These are phyloP conservation scores for Apiospora phragmitis DNA, from an alignment of 2,329 filamentous ascomycete genomes.

Conservation along the genomic window DNA sequence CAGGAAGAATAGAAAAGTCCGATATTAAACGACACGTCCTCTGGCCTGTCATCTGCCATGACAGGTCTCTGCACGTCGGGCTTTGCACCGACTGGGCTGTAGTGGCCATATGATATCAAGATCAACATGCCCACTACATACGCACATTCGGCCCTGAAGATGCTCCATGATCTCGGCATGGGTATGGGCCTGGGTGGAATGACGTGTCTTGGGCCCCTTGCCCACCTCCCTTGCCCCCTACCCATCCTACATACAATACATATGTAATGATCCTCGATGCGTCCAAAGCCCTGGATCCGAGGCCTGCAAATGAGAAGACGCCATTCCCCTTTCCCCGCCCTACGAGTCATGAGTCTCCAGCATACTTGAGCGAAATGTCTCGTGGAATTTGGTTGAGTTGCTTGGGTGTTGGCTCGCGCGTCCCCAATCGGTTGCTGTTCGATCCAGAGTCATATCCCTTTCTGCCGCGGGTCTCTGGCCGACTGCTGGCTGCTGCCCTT, in stretches of 20 bases:
- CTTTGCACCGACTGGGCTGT: background rate
- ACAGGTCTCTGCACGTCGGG: background rate
- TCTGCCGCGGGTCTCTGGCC: conserved; percentile 2
- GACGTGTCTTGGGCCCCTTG: conserved; percentile 10
- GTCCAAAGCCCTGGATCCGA: conserved; percentile 11
- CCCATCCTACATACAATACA: background rate
- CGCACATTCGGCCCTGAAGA: background rate
- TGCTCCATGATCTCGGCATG: conserved; percentile 6
- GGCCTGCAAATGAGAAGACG: background rate
- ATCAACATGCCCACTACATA: background rate
- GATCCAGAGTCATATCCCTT: conserved; percentile 1
- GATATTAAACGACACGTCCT: background rate
- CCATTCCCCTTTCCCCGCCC: conserved; percentile 1
- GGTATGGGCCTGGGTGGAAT: conserved; percentile 6
- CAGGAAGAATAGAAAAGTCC: background rate
- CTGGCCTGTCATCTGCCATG: background rate
- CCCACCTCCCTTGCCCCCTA: background rate
- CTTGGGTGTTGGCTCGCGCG: background rate
- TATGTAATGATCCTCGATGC: conserved; percentile 11
- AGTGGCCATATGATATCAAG: background rate
- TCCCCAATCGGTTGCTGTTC: background rate
- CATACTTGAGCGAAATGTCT: background rate
- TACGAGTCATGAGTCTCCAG: conserved; percentile 10
- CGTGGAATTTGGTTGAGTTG: background rate
- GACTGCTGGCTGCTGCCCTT: background rate